Percentiles rank a stretch among this genome's conserved stretches.
Evolutionary conservation across 805 yeast genomes (phyloP).

Genomic region (Cephaloascus albidus): DNA sequence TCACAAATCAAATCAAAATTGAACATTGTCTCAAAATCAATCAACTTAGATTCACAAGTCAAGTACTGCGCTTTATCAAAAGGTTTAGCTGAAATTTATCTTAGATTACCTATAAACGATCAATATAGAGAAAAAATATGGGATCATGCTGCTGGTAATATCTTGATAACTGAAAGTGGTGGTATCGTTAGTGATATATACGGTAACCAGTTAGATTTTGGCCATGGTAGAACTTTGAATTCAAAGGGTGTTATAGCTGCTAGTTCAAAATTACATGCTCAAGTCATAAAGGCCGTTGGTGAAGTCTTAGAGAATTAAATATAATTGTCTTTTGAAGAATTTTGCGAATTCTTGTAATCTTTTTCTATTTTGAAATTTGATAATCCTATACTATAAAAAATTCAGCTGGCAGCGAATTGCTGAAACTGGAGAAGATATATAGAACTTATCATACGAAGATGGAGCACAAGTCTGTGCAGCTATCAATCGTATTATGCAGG

Average conservation of each 20-base stretch:
- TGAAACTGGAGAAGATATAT: no score
- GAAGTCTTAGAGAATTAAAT: constrained; percentile 10
- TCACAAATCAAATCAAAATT: constrained; percentile 57
- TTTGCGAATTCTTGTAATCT: no score
- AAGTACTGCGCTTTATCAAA: constrained; percentile 86
- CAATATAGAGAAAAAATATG: constrained; percentile 88
- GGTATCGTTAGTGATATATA: constrained; percentile 82
- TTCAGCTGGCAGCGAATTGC: no score
- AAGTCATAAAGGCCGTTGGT: constrained; percentile 39
- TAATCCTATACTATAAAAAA: no score
- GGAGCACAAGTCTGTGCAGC: no score
- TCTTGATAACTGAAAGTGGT: constrained; percentile 82
- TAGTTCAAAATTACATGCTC: constrained; percentile 32
- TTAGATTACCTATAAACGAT: constrained; percentile 74
- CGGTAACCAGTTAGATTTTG: constrained; percentile 71
- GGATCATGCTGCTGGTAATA: constrained; percentile 98
- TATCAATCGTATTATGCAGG: no score
- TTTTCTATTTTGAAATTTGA: no score
- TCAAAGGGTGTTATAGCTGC: constrained; percentile 96
- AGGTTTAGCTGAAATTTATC: constrained; percentile 88
- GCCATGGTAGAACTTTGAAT: constrained; percentile 70
- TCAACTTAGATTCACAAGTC: constrained; percentile 91
- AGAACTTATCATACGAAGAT: no score
- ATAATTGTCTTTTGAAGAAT: no score
- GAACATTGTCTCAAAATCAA: constrained; percentile 51